These are phyloP conservation scores for Toxoplasma gondii DNA, from an alignment of 169 alveolate species.

Conservation along the genomic window DNA sequence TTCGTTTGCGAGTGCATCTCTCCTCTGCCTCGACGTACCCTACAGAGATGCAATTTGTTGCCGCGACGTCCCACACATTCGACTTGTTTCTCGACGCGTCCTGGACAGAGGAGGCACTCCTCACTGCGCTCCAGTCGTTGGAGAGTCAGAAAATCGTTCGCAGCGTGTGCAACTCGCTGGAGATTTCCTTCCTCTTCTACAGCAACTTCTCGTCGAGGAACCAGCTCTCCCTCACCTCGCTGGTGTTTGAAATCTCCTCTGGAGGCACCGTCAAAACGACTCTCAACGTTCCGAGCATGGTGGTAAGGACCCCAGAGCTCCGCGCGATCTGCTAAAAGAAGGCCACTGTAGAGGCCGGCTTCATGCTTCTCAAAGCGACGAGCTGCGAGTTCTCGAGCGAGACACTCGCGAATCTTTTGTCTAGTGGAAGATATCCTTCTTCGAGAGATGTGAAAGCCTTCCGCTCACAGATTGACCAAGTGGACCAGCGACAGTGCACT, in stretches of 20 bases:
- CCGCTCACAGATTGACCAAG: too few relatives aligned
- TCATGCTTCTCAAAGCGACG: too few relatives aligned
- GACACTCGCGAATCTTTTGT: too few relatives aligned
- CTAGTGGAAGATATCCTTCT: too few relatives aligned
- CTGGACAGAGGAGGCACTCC: background rate
- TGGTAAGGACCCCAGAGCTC: background rate
- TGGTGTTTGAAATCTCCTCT: background rate
- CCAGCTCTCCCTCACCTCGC: background rate
- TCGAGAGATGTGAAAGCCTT: too few relatives aligned
- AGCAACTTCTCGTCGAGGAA: background rate
- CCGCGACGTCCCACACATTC: background rate
- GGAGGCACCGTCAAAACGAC: background rate
- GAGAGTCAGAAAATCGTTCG: background rate
- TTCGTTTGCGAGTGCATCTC: conserved; percentile 6
- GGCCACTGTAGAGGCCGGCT: too few relatives aligned
- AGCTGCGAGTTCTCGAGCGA: too few relatives aligned
- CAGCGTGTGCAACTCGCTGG: background rate
- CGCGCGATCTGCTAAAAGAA: too few relatives aligned
- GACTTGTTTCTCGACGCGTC: background rate
- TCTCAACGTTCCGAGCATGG: background rate
- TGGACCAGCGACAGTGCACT: too few relatives aligned
- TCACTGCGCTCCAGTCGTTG: background rate
- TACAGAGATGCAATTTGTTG: background rate
- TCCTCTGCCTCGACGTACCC: background rate
- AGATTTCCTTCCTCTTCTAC: background rate